Percentiles rank a stretch among this genome's conserved stretches.
Evolutionary conservation across 2,329 filamentous ascomycete species (phyloP).

Genomic region (Trichoderma guizhouense): DNA sequence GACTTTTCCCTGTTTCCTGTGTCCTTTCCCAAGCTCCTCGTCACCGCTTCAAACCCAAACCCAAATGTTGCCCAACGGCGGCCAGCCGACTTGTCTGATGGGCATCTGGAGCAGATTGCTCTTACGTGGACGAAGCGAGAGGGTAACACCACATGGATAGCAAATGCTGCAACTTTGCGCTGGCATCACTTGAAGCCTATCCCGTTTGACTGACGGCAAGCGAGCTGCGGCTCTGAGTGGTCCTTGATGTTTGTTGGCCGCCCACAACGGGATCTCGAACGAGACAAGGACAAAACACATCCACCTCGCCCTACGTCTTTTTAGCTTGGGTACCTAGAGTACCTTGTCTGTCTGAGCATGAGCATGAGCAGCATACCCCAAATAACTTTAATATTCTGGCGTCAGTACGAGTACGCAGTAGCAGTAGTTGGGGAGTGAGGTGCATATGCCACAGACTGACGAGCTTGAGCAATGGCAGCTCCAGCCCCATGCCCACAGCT

Average conservation of each 20-base stretch:
- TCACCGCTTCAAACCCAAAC: neutral
- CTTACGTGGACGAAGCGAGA: neutral
- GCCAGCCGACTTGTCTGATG: neutral
- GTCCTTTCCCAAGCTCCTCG: neutral
- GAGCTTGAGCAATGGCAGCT: neutral
- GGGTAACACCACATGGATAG: conserved; percentile 4
- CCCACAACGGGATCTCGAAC: neutral
- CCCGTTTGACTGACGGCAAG: neutral
- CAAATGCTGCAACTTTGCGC: conserved; percentile 11
- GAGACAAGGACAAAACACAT: neutral
- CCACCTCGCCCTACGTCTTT: neutral
- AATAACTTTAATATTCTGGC: neutral
- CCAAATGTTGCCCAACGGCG: conserved; percentile 7
- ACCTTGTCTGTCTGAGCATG: neutral
- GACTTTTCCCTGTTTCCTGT: neutral
- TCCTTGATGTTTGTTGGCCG: neutral
- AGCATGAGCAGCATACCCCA: neutral
- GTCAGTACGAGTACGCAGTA: neutral
- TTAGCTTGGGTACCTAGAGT: neutral
- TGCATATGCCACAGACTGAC: neutral
- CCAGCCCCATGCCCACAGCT: neutral
- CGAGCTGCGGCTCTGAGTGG: neutral
- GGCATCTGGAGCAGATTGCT: neutral
- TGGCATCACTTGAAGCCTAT: neutral
- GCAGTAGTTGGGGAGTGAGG: neutral